These are phyloP conservation scores for Closterium sp. DNA, from an alignment of 139 green algal species.

Conservation along the genomic window DNA sequence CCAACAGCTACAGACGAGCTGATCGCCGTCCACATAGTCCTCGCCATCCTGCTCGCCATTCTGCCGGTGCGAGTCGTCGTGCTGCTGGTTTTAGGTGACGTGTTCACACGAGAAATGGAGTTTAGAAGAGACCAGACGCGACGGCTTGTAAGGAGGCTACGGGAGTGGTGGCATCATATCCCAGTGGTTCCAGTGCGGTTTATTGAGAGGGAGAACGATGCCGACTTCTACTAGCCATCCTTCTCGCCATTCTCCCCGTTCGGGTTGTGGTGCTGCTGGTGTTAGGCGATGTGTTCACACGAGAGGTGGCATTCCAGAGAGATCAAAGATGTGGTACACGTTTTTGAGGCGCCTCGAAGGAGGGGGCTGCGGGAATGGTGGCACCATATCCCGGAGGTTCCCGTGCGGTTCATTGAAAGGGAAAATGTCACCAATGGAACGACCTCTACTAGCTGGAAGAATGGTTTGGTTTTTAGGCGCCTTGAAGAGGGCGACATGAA, in stretches of 20 bases:
- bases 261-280: slow-evolving; percentile 22
- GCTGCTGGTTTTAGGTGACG: slow-evolving; percentile 10
- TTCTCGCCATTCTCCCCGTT: slow-evolving; percentile 1
- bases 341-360: no score
- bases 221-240: background rate
- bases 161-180: slow-evolving; percentile 30
- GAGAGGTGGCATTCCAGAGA: no score
- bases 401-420: slow-evolving; percentile 12
- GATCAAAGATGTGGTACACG: no score
- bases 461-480: no score
- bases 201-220: slow-evolving; percentile 16
- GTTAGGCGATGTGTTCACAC: slow-evolving; percentile 7
- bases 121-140: background rate
- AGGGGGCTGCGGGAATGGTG: slow-evolving; percentile 17
- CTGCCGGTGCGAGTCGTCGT: slow-evolving; percentile 17
- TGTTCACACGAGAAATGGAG: slow-evolving; percentile 22
- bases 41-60: background rate
- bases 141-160: background rate
- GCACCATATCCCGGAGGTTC: slow-evolving; percentile 26
- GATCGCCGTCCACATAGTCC: no score
- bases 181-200: slow-evolving; percentile 25
- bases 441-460: no score
- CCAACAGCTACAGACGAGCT: slow-evolving; percentile 25
- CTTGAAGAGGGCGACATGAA: no score
- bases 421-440: background rate